A percentile compares a stretch with the other conserved stretches of the same genome.
Evolutionary conservation across 352 stramenopile species (phyloP).

Genomic region (Saprolegnia diclina): DNA sequence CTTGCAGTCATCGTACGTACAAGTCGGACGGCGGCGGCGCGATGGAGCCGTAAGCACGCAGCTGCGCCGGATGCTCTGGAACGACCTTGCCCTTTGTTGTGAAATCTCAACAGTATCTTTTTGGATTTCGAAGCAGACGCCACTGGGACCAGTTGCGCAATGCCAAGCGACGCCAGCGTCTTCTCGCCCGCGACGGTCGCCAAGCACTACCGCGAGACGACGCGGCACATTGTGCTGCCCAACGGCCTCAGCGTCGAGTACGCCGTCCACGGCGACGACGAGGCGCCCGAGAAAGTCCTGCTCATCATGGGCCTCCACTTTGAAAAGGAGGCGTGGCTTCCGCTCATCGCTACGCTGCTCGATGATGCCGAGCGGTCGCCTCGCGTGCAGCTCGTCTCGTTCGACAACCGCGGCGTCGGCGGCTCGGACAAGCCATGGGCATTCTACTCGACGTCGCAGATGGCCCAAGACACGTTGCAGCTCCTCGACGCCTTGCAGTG

Average conservation of each 20-base stretch:
- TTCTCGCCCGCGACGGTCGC: not conserved
- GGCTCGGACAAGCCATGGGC: slow-evolving; percentile 43
- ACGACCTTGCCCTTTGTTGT: not conserved
- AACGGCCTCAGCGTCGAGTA: slow-evolving; percentile 50
- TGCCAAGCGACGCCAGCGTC: not conserved
- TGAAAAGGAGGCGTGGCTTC: slow-evolving; percentile 30
- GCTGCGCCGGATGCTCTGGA: not conserved
- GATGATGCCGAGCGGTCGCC: not conserved
- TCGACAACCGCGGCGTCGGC: slow-evolving; percentile 57
- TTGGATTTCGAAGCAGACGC: not conserved
- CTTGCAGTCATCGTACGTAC: too few relatives aligned
- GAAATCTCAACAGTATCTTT: not conserved
- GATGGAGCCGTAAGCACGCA: too few relatives aligned
- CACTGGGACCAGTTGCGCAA: not conserved
- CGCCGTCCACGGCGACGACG: slow-evolving; percentile 32
- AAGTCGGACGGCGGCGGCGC: too few relatives aligned
- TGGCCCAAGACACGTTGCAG: slow-evolving; percentile 57
- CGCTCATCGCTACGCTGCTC: slow-evolving; percentile 28
- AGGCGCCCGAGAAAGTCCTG: slow-evolving; percentile 24
- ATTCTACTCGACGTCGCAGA: slow-evolving; percentile 50
- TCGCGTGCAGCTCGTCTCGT: slow-evolving; percentile 38
- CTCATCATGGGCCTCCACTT: slow-evolving; percentile 33
- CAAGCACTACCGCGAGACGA: slow-evolving; percentile 27
- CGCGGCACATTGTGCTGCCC: slow-evolving; percentile 32
- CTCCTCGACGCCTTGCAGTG: slow-evolving; percentile 51